Base-by-base conservation (phyloP, 1,284 basidiomycete species). In the Melampsora americana region DNA sequence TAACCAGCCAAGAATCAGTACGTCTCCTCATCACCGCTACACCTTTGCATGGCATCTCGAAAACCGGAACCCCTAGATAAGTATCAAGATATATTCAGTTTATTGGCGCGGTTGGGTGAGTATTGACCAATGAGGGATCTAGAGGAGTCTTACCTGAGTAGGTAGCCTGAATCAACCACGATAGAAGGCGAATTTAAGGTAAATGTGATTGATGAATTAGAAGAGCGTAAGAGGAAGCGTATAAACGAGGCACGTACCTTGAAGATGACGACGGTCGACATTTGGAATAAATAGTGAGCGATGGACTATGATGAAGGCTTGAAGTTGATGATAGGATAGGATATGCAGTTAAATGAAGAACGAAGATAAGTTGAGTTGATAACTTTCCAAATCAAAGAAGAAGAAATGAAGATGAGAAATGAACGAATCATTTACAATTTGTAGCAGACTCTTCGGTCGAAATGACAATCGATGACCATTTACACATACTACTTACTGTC, bases 11-110 rank as follows among this genome's bases (percentile, higher is more conserved):
- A 66, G 90, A 91, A 84, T 99, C 96, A 59, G 92, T 88, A 80
- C 95, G 89, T 79, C 96, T 88, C 70, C 95, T 89, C 96, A 99
- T 99, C 79, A 99, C 94, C 69, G 96, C 95, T 81, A 97, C 91
- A 77, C 90, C 90, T 83, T 94, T 93, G 85, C 91, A 93, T 20
- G 80, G 80, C 69, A 84, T 83, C 80, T 82, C 72, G 69, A 65
- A 66, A 23, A 75, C 77, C 32, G 68, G 68, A n/a, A 77, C 67
- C 20, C 66, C 68, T 78, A 60, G 20, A 46, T 2, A 26, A 42
- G 42, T 39, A n/a, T 65, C 16, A 70, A 44, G 5, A 70, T 11
- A n/a, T 42, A 30, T 26, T 53, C 32, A 48, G 50, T 75, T 59
- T 18, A 46, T 28, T 44, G n/a, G 12, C n/a, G 30, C 26, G 7